Evolutionary conservation across 2,329 filamentous ascomycete species (phyloP), one percentile per base, ranked within the genome.

Genomic region (Endoconidiophora laricicola): DNA sequence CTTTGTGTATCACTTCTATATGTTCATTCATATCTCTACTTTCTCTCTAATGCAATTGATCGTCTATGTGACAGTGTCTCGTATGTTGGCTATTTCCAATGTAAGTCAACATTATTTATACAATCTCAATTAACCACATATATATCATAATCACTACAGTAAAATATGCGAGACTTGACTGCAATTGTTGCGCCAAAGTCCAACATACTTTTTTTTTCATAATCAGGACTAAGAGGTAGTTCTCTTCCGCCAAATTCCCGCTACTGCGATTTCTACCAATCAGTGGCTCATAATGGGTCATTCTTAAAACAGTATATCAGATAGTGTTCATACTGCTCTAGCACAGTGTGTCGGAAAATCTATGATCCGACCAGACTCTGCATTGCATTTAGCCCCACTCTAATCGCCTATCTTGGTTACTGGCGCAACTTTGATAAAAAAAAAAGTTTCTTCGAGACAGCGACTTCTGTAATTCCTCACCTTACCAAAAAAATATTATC

Each of bases 371-470:
- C 38, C 39, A 49, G 41, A 39, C 37, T 46, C 52, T 53, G 48
- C 40, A 37, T 24, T 40, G 44, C 22, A 44, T 33, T 38, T 53
- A 26, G 48, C 48, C 52, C 52, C 48, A 53, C 52, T 53, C 22
- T 38, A 50, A 48, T 46, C 48, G 44, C 40, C 52, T 53, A 50
- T 53, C 51, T 45, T 47, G 20, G 20, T 42, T 41, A 40, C 41
- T 53, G 51, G 51, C 47, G 47, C 48, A 50, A 39, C 40, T 49
- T 36, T 50, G 52, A 53, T 53, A 53, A 50, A 50, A 53, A 53
- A 52, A 52, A 53, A 53, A 48, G 47, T 53, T 50, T 50, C 48
- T 50, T 44, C 24, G 49, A 43, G 24, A 18, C 22, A 33, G 29
- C 29, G 29, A 33, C 9, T 10, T 40, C 26, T 45, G 20, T 7